Evolutionary conservation across 2,329 filamentous ascomycete genomes (phyloP).

Genomic region (Diaporthe sp.): DNA sequence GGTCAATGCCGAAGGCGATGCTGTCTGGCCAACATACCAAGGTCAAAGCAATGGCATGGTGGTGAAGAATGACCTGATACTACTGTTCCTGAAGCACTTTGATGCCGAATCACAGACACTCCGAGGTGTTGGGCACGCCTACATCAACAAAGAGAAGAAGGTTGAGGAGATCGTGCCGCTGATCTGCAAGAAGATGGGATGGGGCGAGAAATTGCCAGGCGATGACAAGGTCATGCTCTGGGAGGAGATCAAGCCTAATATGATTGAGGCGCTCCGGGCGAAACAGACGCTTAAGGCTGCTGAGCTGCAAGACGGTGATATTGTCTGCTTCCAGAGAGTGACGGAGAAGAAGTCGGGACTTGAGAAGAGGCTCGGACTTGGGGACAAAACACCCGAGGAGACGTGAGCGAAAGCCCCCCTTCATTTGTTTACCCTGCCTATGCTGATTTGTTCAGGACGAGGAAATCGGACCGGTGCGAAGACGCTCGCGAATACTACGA

Average conservation of each 20-base stretch:
- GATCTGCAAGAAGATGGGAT: conserved; percentile 87
- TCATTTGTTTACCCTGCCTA: conserved; percentile 23
- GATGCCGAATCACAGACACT: conserved; percentile 83
- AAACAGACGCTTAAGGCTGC: conserved; percentile 91
- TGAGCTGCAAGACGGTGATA: conserved; percentile 97
- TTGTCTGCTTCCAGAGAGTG: conserved; percentile 90
- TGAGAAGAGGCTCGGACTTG: conserved; percentile 55
- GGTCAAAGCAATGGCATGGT: conserved; percentile 69
- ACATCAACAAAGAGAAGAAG: conserved; percentile 89
- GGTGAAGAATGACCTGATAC: conserved; percentile 74
- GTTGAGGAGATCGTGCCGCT: conserved; percentile 85
- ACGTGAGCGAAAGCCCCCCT: conserved; percentile 42
- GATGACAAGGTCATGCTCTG: conserved; percentile 78
- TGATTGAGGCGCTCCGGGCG: conserved; percentile 95
- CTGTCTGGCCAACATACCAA: conserved; percentile 78
- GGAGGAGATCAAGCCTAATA: conserved; percentile 98
- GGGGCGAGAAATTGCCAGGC: conserved; percentile 80
- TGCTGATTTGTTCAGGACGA: conserved; percentile 47
- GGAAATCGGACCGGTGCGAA: conserved; percentile 67
- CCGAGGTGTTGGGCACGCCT: conserved; percentile 84
- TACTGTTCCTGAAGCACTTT: conserved; percentile 95
- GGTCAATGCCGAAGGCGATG: conserved; percentile 75
- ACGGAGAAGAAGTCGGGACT: conserved; percentile 62
- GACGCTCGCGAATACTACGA: conserved; percentile 94
- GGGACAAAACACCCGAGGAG: conserved; percentile 55